Percentiles rank a stretch among this genome's conserved stretches.
These are phyloP conservation scores for Pleurotus eryngii DNA, from an alignment of 768 basidiomycete genomes.

Conservation along the genomic window DNA sequence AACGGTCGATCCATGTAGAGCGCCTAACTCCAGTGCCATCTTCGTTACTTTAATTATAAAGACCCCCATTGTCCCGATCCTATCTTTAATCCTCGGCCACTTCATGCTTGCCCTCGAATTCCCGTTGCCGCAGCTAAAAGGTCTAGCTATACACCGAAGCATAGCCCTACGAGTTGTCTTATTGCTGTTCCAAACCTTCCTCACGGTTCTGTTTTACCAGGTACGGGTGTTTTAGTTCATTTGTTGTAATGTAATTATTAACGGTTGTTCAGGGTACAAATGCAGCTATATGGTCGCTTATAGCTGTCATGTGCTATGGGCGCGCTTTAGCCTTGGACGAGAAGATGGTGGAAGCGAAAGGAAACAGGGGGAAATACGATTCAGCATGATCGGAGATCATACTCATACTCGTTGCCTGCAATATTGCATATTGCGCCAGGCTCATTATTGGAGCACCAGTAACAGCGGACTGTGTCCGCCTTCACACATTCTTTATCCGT, in stretches of 20 bases:
- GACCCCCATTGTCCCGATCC: constrained; percentile 67
- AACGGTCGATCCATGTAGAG: constrained; percentile 32
- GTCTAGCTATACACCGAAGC: constrained; percentile 60
- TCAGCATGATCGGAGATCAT: constrained; percentile 39
- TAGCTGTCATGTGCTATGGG: constrained; percentile 65
- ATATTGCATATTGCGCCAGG: constrained; percentile 1
- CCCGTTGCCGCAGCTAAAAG: constrained; percentile 59
- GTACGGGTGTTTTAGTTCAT: constrained; percentile 31
- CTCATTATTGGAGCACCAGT: constrained; percentile 6
- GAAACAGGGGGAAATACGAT: constrained; percentile 56
- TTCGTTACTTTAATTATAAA: constrained; percentile 79
- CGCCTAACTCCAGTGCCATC: constrained; percentile 52
- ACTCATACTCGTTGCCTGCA: neutral
- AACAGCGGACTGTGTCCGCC: constrained; percentile 9
- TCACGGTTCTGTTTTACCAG: constrained; percentile 74
- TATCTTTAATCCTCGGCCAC: constrained; percentile 60
- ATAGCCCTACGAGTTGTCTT: constrained; percentile 58
- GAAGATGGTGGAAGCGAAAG: constrained; percentile 61
- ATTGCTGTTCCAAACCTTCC: constrained; percentile 59
- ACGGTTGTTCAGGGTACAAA: constrained; percentile 65
- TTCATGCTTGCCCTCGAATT: constrained; percentile 66
- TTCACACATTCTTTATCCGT: constrained; percentile 2
- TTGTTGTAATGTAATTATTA: neutral
- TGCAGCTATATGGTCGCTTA: constrained; percentile 74
- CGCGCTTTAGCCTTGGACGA: constrained; percentile 69